Evolutionary conservation across 257 asterid genomes (phyloP).

Genomic region (Nicotiana benthamiana): DNA sequence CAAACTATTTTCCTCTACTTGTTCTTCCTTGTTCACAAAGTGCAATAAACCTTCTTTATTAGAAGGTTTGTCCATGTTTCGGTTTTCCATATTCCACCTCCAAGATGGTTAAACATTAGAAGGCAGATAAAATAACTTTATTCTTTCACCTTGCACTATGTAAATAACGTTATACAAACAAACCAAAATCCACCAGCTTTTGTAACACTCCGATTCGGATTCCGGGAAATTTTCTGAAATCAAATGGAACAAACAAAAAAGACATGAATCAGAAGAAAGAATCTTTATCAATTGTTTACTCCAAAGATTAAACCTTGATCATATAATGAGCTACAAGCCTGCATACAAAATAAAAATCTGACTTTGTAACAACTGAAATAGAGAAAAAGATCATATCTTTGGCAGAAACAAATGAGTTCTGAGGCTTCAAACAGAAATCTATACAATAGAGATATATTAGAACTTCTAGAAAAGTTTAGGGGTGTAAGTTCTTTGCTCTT

Average conservation of each 20-base stretch:
- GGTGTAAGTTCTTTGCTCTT: not conserved
- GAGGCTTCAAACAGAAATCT: not conserved
- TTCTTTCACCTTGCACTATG: not conserved
- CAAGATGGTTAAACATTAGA: conserved; percentile 23
- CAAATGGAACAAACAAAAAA: not conserved
- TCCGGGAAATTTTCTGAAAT: not conserved
- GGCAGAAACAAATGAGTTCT: not conserved
- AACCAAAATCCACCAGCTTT: not conserved
- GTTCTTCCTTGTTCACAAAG: conserved; percentile 25
- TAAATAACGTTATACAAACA: not conserved
- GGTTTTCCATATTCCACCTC: conserved; percentile 38
- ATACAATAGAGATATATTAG: not conserved
- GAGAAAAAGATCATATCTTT: not conserved
- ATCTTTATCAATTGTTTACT: not conserved
- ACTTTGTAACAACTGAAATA: not conserved
- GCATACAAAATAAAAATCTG: not conserved
- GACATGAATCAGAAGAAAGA: not conserved
- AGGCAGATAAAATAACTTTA: conserved; percentile 2
- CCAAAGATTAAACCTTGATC: not conserved
- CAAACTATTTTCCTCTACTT: conserved; percentile 22
- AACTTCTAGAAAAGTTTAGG: not conserved
- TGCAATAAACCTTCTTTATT: conserved; percentile 24
- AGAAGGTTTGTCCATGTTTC: conserved; percentile 26
- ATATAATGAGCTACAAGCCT: not conserved
- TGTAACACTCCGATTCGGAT: not conserved